Percentiles rank a stretch among this genome's conserved stretches.
phyloP scores from a whole-genome alignment of 371 early-diverging fungal genomes.

The Blastocladiella emersonii region DNA sequence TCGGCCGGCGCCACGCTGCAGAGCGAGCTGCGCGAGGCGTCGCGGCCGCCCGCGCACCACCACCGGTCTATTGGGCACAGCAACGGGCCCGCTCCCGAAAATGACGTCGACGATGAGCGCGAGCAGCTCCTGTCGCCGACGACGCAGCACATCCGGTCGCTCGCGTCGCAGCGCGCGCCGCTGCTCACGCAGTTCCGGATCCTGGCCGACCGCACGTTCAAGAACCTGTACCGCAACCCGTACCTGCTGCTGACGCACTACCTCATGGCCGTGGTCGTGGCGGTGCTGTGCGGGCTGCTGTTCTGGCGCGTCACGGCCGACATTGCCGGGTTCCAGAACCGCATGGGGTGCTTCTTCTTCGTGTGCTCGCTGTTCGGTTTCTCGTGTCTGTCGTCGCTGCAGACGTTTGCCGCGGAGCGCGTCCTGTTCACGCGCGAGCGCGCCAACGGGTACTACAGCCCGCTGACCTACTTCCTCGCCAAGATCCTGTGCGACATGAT shows the following conservation, averaged over 20 bases:
- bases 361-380: constrained; percentile 68
- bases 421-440: constrained; percentile 68
- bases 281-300: constrained; percentile 60
- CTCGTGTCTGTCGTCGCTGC: constrained; percentile 56
- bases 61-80: too few relatives aligned
- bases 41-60: too few relatives aligned
- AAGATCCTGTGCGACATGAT: constrained; percentile 68
- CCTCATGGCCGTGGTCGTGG: constrained; percentile 37
- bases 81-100: too few relatives aligned
- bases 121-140: too few relatives aligned
- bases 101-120: too few relatives aligned
- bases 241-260: constrained; percentile 7
- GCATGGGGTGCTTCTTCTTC: constrained; percentile 74
- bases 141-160: background rate
- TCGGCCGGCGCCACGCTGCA: too few relatives aligned
- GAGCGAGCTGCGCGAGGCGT: too few relatives aligned
- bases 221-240: constrained; percentile 76
- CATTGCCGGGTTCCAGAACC: constrained; percentile 73
- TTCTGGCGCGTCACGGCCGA: constrained; percentile 67
- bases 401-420: constrained; percentile 54
- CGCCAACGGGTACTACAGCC: constrained; percentile 71
- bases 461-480: constrained; percentile 54
- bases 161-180: constrained; percentile 30
- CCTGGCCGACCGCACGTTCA: constrained; percentile 65
- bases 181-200: constrained; percentile 64